Evolutionary conservation across 495 filamentous ascomycete genomes (phyloP).

Genomic region (Viridothelium virens): DNA sequence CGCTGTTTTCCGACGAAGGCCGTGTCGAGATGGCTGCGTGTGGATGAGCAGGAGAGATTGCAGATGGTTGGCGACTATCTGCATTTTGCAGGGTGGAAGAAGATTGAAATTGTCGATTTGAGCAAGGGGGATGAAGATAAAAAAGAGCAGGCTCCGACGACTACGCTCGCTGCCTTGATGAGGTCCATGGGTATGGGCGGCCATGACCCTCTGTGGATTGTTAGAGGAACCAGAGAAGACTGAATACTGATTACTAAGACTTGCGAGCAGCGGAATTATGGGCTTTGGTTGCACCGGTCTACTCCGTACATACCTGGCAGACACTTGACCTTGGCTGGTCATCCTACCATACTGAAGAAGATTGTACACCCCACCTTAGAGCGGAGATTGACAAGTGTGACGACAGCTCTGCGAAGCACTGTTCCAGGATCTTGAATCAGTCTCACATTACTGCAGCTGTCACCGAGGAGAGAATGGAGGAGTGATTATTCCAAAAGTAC

Average conservation of each 20-base stretch:
- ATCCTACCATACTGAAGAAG: no score
- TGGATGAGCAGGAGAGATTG: conserved; percentile 29
- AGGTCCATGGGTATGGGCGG: conserved; percentile 21
- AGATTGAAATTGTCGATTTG: conserved; percentile 42
- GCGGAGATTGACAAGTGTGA: no score
- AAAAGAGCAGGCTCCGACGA: background rate
- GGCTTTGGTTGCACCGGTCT: background rate
- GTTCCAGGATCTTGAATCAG: no score
- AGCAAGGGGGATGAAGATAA: conserved; percentile 12
- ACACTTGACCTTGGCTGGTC: no score
- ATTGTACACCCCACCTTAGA: no score
- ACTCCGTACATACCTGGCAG: no score
- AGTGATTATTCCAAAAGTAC: no score
- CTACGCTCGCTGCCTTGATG: conserved; percentile 18
- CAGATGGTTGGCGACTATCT: conserved; percentile 42
- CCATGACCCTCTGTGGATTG: conserved; percentile 27
- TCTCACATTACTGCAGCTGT: no score
- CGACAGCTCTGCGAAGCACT: no score
- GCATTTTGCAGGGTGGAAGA: conserved; percentile 39
- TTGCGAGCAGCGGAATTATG: background rate
- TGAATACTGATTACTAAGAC: background rate
- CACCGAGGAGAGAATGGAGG: no score
- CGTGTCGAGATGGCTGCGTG: conserved; percentile 24
- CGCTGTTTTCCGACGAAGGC: conserved; percentile 43
- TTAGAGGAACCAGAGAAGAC: conserved; percentile 20